phyloP scores from a whole-genome alignment of 1,139 yeast genomes.

The Spencermartinsiella ligniputridi region DNA sequence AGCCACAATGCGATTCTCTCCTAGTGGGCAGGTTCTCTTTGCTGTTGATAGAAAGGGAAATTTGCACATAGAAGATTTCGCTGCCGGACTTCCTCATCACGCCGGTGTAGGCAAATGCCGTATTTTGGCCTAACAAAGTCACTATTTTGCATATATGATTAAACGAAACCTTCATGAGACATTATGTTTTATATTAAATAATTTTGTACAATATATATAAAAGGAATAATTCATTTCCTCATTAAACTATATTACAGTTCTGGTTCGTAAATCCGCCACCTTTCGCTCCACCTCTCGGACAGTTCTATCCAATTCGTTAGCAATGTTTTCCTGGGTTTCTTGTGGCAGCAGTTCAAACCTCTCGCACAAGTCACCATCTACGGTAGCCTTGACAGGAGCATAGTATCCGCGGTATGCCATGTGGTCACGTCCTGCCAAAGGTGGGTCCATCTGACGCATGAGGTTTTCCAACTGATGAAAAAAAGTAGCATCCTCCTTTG shows the following conservation, averaged over 20 bases:
- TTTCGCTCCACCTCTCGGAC: conserved; percentile 58
- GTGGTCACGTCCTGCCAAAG: conserved; percentile 63
- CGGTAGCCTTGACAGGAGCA: conserved; percentile 65
- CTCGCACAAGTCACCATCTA: conserved; percentile 89
- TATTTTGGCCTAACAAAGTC: conserved; percentile 22
- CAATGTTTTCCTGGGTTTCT: conserved; percentile 44
- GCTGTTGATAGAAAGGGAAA: conserved; percentile 78
- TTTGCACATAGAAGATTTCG: conserved; percentile 76
- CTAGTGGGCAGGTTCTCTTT: conserved; percentile 75
- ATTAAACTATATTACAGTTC: conserved; percentile 36
- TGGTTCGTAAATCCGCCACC: conserved; percentile 53
- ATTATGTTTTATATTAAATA: not conserved
- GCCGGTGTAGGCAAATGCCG: conserved; percentile 72
- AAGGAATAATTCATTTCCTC: not conserved
- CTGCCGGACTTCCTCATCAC: conserved; percentile 76
- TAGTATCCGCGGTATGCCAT: conserved; percentile 69
- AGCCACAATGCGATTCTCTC: conserved; percentile 69
- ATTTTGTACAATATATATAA: not conserved
- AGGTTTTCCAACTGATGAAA: conserved; percentile 51
- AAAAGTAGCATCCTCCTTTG: conserved; percentile 59
- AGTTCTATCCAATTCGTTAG: conserved; percentile 50
- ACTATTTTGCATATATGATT: conserved; percentile 1
- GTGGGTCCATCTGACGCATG: conserved; percentile 42
- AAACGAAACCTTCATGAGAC: not conserved
- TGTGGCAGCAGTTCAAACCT: conserved; percentile 40